phyloP scores from a whole-genome alignment of 768 basidiomycete species.

The Lepiota brunneoincarnata region DNA sequence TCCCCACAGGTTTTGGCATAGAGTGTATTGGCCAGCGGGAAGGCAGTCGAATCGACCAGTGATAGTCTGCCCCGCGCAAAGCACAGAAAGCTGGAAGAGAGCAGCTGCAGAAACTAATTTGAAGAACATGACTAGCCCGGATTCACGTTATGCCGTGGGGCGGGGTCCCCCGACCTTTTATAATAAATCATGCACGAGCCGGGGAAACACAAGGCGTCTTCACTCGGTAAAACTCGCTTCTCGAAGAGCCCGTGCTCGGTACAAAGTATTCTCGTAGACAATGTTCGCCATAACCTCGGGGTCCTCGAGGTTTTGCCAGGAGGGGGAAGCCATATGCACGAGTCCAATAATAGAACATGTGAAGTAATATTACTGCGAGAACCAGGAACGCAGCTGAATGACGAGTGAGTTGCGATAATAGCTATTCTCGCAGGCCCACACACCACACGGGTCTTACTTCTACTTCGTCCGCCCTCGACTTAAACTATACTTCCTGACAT shows the following conservation, averaged over 20 bases:
- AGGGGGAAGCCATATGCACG: not conserved
- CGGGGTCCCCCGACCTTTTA: no score
- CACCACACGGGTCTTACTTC: no score
- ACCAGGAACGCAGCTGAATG: no score
- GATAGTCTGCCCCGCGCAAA: constrained; percentile 7
- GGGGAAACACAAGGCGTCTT: constrained; percentile 1
- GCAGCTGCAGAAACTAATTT: not conserved
- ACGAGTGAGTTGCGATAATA: no score
- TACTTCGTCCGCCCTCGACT: no score
- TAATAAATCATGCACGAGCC: not conserved
- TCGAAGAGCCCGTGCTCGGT: not conserved
- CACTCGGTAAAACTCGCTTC: not conserved
- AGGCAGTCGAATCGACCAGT: constrained; percentile 7
- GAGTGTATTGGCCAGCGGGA: constrained; percentile 36
- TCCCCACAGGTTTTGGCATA: constrained; percentile 62
- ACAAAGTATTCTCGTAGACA: no score
- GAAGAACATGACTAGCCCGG: not conserved
- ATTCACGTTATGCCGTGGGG: not conserved
- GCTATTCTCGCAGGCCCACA: no score
- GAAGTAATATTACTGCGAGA: no score
- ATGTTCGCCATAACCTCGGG: constrained; percentile 3
- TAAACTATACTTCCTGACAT: no score
- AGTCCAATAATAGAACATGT: not conserved
- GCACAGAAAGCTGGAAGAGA: not conserved
- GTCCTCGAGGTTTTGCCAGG: not conserved